These are phyloP conservation scores for Fonsecaea monophora DNA, from an alignment of 2,329 filamentous ascomycete species.

Conservation along the genomic window DNA sequence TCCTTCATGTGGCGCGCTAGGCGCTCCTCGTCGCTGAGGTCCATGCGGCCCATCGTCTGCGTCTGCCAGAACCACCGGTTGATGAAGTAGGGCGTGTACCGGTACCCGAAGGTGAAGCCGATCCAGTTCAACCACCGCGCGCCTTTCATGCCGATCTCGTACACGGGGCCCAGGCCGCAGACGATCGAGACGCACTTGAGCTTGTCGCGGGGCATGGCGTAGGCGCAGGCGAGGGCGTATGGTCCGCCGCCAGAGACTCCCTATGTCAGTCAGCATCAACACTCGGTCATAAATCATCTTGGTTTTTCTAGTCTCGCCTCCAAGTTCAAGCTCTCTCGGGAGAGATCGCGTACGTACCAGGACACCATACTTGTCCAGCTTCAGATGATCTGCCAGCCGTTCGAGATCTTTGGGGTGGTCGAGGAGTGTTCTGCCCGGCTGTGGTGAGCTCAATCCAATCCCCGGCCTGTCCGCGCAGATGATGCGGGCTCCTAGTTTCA, in stretches of 20 bases:
- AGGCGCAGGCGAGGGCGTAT: slow-evolving; percentile 56
- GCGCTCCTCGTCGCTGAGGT: slow-evolving; percentile 46
- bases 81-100: slow-evolving; percentile 38
- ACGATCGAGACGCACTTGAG: slow-evolving; percentile 22
- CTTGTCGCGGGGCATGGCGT: slow-evolving; percentile 43
- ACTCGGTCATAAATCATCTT: no score
- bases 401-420: slow-evolving; percentile 54
- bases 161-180: slow-evolving; percentile 42
- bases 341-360: slow-evolving; percentile 40
- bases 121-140: slow-evolving; percentile 40
- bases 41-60: slow-evolving; percentile 41
- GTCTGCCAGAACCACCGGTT: slow-evolving; percentile 42
- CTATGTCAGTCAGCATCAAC: background rate
- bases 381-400: slow-evolving; percentile 50
- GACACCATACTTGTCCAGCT: slow-evolving; percentile 51
- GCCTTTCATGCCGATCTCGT: slow-evolving; percentile 47
- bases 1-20: slow-evolving; percentile 37
- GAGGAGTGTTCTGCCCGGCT: slow-evolving; percentile 48
- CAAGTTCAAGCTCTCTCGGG: no score
- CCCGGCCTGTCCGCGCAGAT: slow-evolving; percentile 55
- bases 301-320: no score
- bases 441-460: slow-evolving; percentile 49
- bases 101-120: slow-evolving; percentile 45
- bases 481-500: slow-evolving; percentile 48
- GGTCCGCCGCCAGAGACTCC: slow-evolving; percentile 57